Conservation (phyloP, 176 grass and related monocot genomes). For the Leersia perrieri region DNA sequence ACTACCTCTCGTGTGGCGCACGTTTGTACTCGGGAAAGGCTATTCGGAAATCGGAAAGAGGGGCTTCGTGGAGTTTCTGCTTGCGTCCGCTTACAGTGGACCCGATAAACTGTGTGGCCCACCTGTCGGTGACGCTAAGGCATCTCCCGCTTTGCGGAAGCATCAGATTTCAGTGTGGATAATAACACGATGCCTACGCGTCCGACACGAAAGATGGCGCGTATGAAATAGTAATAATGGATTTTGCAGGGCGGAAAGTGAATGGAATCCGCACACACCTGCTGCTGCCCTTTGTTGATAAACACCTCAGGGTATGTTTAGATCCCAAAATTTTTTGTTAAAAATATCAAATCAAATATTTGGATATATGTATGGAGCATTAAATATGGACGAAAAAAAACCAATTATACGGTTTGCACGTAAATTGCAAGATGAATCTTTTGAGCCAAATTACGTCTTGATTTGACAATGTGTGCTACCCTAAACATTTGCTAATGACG, state of each 20-base stretch:
- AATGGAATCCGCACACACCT: not conserved
- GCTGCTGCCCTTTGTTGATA: not conserved
- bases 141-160: not conserved
- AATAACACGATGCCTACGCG: not conserved
- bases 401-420: too few species aligned
- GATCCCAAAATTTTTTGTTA: too few species aligned
- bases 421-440: too few species aligned
- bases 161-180: not conserved
- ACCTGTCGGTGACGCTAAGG: not conserved
- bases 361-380: too few species aligned
- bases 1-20: too few species aligned
- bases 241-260: not conserved
- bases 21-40: not conserved
- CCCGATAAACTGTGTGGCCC: not conserved
- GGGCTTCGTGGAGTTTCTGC: not conserved
- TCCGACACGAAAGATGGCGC: not conserved
- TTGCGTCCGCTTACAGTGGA: not conserved
- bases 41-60: too few species aligned
- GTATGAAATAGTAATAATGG: not conserved
- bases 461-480: too few species aligned
- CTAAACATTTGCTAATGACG: too few species aligned
- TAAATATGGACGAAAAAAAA: too few species aligned
- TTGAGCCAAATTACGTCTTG: too few species aligned
- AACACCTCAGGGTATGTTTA: too few species aligned
- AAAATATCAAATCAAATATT: too few species aligned